A percentile compares a stretch with the other conserved stretches of the same genome.
These are phyloP conservation scores for Drosera capensis DNA, from an alignment of 148 eudicot species.

Conservation along the genomic window DNA sequence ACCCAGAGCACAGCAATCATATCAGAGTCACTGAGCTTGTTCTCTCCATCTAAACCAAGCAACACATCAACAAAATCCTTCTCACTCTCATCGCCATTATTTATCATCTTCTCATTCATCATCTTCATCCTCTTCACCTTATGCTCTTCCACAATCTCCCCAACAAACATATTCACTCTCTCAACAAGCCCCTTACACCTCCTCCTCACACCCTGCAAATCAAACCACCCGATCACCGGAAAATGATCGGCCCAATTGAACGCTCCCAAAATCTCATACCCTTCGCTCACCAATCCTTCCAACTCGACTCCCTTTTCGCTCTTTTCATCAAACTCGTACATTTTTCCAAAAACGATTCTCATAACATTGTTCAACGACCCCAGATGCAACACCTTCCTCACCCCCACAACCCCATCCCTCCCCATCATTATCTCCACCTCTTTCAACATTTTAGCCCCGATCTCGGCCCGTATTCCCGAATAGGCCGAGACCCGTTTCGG, in stretches of 20 bases:
- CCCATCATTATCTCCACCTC: constrained; percentile 25
- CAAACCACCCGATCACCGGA: constrained; percentile 34
- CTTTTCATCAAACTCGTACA: constrained; percentile 43
- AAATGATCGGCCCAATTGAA: constrained; percentile 55
- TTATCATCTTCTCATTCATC: no score
- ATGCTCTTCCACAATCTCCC: constrained; percentile 25
- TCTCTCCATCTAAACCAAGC: constrained; percentile 39
- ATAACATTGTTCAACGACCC: no score
- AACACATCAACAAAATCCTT: constrained; percentile 35
- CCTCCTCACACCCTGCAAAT: constrained; percentile 18
- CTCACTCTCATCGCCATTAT: not conserved
- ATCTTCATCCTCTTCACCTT: not conserved
- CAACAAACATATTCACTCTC: constrained; percentile 28
- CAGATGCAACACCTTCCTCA: constrained; percentile 38
- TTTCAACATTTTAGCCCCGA: constrained; percentile 18
- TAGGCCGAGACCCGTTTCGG: constrained; percentile 37
- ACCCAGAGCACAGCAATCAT: constrained; percentile 41
- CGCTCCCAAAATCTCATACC: constrained; percentile 54
- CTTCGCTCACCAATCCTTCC: constrained; percentile 40
- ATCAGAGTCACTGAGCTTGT: constrained; percentile 30
- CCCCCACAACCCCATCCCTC: constrained; percentile 34
- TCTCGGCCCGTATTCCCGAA: constrained; percentile 23
- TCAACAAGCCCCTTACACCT: constrained; percentile 23
- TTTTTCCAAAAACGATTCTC: no score
- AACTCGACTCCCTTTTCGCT: constrained; percentile 23